Base-by-base conservation (phyloP, 2,329 filamentous ascomycete species). In the Neophaeococcomyces aloes region DNA sequence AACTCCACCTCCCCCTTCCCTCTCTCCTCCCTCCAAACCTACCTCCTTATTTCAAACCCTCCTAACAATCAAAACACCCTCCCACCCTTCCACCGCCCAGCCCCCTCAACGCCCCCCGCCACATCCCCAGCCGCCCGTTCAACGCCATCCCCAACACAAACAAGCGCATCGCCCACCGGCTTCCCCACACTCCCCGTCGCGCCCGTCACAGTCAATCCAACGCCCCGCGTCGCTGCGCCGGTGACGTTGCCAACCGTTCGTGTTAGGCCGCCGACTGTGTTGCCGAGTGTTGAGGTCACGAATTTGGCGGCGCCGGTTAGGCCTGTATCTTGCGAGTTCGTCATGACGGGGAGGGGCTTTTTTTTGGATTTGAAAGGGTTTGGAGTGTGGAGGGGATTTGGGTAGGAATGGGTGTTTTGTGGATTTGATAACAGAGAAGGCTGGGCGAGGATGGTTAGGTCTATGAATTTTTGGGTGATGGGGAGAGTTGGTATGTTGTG, bases 51-150 rank as follows among this genome's bases (percentile, higher is more conserved):
- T n/a, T n/a, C n/a, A 34, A 15, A 35, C 27, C 31, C 21, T 27
- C 10, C 30, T 29, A 23, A 48, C 18, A 18, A 44, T 48, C n/a
- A n/a, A n/a, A n/a, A n/a, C n/a, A n/a, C n/a, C 18, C 46, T 42
- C 3, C 53, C 53, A n/a, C 36, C 27, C 44, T 47, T 47, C 73
- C 74, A 76, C 56, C 77, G 60, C 2, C 76, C 75, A 8, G 75
- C 75, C 53, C 76, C 64, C 60, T 78, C 74, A 5, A 74, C 68
- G 0, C 75, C 74, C 59, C 72, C 68, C 11, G 70, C 68, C 2
- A 77, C 64, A 36, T 60, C 62, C 33, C 64, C 62, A 29, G 67
- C 59, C 1, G 72, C 76, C 34, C 66, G 63, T 61, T 78, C 66
- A 2, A 79, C 51, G 0, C 75, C 75, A 1, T 65, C 69, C 4